phyloP scores from a whole-genome alignment of 2,329 filamentous ascomycete species.

The Aspergillus uvarum region DNA sequence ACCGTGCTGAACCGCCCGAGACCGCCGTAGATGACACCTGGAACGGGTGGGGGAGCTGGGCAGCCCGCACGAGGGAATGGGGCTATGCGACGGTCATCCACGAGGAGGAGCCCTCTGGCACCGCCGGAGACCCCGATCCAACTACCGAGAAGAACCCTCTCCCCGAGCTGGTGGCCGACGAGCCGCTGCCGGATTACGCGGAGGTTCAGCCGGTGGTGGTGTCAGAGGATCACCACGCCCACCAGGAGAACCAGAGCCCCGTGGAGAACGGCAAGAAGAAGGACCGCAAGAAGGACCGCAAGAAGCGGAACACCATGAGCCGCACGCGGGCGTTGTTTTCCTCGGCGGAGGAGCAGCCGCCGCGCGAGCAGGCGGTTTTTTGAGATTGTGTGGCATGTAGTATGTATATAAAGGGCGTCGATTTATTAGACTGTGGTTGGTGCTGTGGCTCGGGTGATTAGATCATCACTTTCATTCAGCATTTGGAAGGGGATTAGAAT shows the following conservation, averaged over 20 bases:
- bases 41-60: background rate
- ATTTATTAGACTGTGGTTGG: background rate
- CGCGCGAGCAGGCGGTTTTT: background rate
- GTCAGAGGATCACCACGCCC: background rate
- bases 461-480: no score
- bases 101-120: background rate
- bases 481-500: no score
- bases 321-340: conserved; percentile 4
- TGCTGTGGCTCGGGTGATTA: no score
- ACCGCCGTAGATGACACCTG: background rate
- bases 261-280: background rate
- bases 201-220: background rate
- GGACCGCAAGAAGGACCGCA: conserved; percentile 2
- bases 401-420: background rate
- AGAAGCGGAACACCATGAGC: conserved; percentile 1
- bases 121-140: background rate
- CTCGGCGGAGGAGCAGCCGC: conserved; percentile 1
- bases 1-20: background rate
- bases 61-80: background rate
- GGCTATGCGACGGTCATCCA: background rate
- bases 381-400: background rate
- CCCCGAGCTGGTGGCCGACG: background rate
- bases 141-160: background rate
- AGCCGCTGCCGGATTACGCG: background rate
- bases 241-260: background rate